A percentile compares a stretch with the other conserved stretches of the same genome.
These are phyloP conservation scores for Cutaneotrichosporon mucoides DNA, from an alignment of 1,284 basidiomycete genomes.

Conservation along the genomic window DNA sequence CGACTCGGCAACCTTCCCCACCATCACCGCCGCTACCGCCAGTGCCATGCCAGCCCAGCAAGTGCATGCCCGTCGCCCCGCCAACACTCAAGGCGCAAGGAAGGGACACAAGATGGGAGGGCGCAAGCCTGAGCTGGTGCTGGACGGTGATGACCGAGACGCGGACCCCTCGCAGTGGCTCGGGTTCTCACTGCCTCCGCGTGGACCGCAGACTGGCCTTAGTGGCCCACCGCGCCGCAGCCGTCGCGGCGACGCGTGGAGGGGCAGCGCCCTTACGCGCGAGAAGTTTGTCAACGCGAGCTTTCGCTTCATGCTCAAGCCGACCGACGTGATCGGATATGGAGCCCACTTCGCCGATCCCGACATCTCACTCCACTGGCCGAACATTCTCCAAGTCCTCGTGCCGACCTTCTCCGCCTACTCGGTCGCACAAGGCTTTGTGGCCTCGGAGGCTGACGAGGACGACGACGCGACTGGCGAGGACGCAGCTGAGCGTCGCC, in stretches of 20 bases:
- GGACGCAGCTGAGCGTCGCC: slow-evolving; percentile 27
- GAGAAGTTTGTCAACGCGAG: slow-evolving; percentile 91
- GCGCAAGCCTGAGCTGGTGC: slow-evolving; percentile 29
- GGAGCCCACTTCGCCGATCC: slow-evolving; percentile 93
- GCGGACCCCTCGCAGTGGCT: slow-evolving; percentile 52
- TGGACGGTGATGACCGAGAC: slow-evolving; percentile 12
- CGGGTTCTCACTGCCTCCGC: slow-evolving; percentile 75
- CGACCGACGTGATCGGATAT: slow-evolving; percentile 68
- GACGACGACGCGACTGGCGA: slow-evolving; percentile 37
- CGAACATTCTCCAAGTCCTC: slow-evolving; percentile 92
- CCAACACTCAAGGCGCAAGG: slow-evolving; percentile 2
- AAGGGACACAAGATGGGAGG: slow-evolving; percentile 6
- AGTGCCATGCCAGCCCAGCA: slow-evolving; percentile 4
- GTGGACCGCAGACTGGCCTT: slow-evolving; percentile 54
- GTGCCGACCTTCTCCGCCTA: slow-evolving; percentile 64
- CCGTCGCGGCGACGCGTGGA: slow-evolving; percentile 58
- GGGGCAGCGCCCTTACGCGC: slow-evolving; percentile 65
- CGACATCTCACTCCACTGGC: slow-evolving; percentile 91
- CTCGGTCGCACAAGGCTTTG: slow-evolving; percentile 47
- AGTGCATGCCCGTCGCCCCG: slow-evolving; percentile 7
- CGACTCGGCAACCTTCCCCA: too few relatives aligned
- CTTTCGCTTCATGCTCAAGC: slow-evolving; percentile 90
- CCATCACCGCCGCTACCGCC: neutral
- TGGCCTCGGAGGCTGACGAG: slow-evolving; percentile 26
- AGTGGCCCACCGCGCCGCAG: slow-evolving; percentile 56